Base-by-base conservation (phyloP, 495 filamentous ascomycete genomes). In the Trichoderma erinaceum region DNA sequence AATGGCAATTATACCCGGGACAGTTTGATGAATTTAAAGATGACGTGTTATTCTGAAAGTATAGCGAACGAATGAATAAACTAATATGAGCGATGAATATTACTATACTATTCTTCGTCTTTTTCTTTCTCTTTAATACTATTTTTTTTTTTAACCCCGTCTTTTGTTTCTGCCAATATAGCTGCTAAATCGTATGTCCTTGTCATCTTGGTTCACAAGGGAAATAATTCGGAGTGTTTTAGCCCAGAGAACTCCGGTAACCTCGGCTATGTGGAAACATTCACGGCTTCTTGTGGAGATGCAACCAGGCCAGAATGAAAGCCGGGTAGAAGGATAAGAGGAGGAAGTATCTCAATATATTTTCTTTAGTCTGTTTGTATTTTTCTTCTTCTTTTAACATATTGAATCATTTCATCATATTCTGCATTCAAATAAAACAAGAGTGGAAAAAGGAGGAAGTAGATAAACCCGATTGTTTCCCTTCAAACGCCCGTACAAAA, bases 381-480 rank as follows among this genome's bases (percentile, higher is more conserved):
- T 29, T 61, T 32, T 15, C 2, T 32, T 21, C 29, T 29, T 61
- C 27, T 32, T 61, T 32, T 29, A 16, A 13, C 27, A 25, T 35
- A 12, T 61, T 27, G 56, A 21, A 25, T 61, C 56, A 61, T 61
- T 21, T 61, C 56, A 35, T 61, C 56, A 61, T 61, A 61, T 61
- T 61, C 56, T 3, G 56, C 27, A 61, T 29, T 61, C 16, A 52
- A 5, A 52, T 52, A 18, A 52, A 52, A 52, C 8, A n/a, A 16
- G 15, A 48, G 15, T 16, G 44, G n/a, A n/a, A 18, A 48, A 48
- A 16, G n/a, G 35, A 38, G 2, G 12, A 4, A 48, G 4, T 1
- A 21, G 27, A 25, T 6, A 32, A 7, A 61, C 25, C 56, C 56
- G 29, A 58, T 2, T 61, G 56, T 29, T 61, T 61, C 56, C 56